Percentiles rank a stretch among this genome's conserved stretches.
Evolutionary conservation across 2,329 filamentous ascomycete genomes (phyloP).

Genomic region (Knufia petricola): DNA sequence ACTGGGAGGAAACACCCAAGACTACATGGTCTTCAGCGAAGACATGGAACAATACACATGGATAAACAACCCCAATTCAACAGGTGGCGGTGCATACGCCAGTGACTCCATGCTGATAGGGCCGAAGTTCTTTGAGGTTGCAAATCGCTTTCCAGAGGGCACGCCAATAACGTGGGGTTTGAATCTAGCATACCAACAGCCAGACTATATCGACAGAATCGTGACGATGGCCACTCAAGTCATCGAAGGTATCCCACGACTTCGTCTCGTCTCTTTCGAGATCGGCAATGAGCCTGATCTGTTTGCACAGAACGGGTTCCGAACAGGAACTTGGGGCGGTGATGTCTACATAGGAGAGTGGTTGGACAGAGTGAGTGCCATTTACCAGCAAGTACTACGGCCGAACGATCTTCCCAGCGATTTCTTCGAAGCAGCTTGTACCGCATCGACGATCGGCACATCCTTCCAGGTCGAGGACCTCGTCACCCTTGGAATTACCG

Average conservation of each 20-base stretch:
- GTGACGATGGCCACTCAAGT: conserved; percentile 30
- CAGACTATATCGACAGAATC: conserved; percentile 37
- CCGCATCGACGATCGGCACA: conserved; percentile 43
- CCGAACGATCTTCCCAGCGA: conserved; percentile 31
- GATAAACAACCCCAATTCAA: conserved; percentile 29
- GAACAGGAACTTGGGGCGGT: conserved; percentile 36
- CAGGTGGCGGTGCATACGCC: conserved; percentile 32
- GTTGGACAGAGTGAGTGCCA: conserved; percentile 34
- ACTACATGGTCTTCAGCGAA: conserved; percentile 40
- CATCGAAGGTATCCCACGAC: conserved; percentile 16
- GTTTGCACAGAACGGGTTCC: conserved; percentile 35
- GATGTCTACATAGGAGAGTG: conserved; percentile 38
- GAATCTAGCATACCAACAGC: conserved; percentile 40
- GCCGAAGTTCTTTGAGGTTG: conserved; percentile 38
- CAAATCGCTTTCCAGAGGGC: conserved; percentile 41
- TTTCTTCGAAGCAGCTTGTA: conserved; percentile 42
- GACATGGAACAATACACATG: conserved; percentile 30
- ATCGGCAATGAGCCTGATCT: conserved; percentile 27
- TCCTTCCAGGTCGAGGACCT: conserved; percentile 40
- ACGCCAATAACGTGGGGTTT: conserved; percentile 43
- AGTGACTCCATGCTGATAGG: conserved; percentile 40
- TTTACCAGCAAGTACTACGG: conserved; percentile 39
- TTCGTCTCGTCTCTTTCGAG: conserved; percentile 26
- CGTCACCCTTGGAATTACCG: conserved; percentile 32
- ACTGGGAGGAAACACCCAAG: conserved; percentile 43